Conservation (phyloP, 345 rosid genomes). For the Eucalyptus albens region DNA sequence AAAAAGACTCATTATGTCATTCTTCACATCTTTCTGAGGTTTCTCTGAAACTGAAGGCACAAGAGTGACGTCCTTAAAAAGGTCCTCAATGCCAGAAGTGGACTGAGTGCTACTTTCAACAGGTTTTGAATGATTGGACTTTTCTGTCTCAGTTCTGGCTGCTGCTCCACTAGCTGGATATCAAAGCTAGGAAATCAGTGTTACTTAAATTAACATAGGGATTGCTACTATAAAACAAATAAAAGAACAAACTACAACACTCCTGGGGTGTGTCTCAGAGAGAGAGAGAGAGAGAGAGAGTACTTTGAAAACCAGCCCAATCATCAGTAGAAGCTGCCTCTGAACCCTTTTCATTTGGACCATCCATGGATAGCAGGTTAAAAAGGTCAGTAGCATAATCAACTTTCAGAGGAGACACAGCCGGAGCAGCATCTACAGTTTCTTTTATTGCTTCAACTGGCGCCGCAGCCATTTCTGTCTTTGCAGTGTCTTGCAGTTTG, state of each 20-base stretch:
- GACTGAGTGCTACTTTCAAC: constrained; percentile 34
- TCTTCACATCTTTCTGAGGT: constrained; percentile 76
- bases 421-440: constrained; percentile 21
- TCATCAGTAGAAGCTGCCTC: constrained; percentile 56
- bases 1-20: constrained; percentile 95
- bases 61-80: constrained; percentile 53
- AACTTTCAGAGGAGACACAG: constrained; percentile 48
- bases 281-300: neutral
- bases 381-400: constrained; percentile 84
- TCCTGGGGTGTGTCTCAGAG: neutral
- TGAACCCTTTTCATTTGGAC: constrained; percentile 45
- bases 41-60: constrained; percentile 26
- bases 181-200: neutral
- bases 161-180: constrained; percentile 56
- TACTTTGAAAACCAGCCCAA: constrained; percentile 98
- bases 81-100: constrained; percentile 60
- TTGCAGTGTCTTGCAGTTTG: constrained; percentile 36
- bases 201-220: neutral
- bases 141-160: constrained; percentile 27
- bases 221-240: neutral
- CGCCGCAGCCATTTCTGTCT: constrained; percentile 23
- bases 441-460: constrained; percentile 30
- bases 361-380: constrained; percentile 77
- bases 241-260: neutral
- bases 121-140: constrained; percentile 24